Conservation (phyloP, 1,284 basidiomycete species). For the Trichosporon faecale region DNA sequence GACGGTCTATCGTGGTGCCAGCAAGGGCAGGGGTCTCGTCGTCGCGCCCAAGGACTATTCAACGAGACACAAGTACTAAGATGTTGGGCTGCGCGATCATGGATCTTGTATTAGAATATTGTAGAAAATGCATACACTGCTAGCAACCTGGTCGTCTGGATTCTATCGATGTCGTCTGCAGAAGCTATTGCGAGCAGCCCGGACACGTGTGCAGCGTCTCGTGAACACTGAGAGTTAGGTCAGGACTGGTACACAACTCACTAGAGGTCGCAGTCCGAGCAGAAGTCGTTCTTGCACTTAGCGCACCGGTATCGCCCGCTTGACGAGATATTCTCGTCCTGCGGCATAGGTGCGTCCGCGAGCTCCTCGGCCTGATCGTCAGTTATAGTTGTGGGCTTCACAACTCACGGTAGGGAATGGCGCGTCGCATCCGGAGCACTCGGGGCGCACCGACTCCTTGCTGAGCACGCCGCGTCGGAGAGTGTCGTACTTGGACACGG, state of each 20-base stretch:
- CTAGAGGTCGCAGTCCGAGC: slow-evolving; percentile 71
- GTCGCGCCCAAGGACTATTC: slow-evolving; percentile 69
- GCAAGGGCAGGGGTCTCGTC: slow-evolving; percentile 95
- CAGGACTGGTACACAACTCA: slow-evolving; percentile 10
- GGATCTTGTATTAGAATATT: neutral
- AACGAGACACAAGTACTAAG: slow-evolving; percentile 51
- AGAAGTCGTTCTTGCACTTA: slow-evolving; percentile 57
- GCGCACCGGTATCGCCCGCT: slow-evolving; percentile 67
- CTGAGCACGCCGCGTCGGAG: slow-evolving; percentile 34
- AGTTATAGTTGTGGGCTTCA: slow-evolving; percentile 13
- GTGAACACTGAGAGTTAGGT: slow-evolving; percentile 54
- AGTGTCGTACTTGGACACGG: slow-evolving; percentile 38
- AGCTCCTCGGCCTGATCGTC: neutral
- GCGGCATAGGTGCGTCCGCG: slow-evolving; percentile 46
- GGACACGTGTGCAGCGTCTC: slow-evolving; percentile 72
- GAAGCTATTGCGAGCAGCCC: slow-evolving; percentile 44
- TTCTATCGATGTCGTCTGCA: neutral
- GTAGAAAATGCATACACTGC: neutral
- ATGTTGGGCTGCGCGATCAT: too few relatives aligned
- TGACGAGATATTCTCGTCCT: slow-evolving; percentile 67
- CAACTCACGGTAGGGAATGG: slow-evolving; percentile 55
- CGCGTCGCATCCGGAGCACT: slow-evolving; percentile 70
- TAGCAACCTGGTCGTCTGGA: neutral
- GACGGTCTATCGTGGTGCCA: slow-evolving; percentile 95
- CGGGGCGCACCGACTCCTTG: slow-evolving; percentile 47